Evolutionary conservation across 495 filamentous ascomycete genomes (phyloP).

Genomic region (Lepraria neglecta): DNA sequence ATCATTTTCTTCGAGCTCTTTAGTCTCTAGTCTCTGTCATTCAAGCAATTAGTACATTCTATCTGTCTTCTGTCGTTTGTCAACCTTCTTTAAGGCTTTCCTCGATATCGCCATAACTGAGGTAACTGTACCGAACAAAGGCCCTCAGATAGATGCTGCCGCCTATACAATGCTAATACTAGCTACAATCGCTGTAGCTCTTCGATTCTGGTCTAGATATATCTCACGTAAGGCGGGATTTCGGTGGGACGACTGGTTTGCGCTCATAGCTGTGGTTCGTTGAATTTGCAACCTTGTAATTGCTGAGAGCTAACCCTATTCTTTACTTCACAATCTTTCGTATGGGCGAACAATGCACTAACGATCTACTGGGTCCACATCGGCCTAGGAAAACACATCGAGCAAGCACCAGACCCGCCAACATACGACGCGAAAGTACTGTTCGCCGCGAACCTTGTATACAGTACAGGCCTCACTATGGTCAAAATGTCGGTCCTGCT

Average conservation of each 20-base stretch:
- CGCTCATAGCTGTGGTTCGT: not conserved
- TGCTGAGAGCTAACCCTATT: not conserved
- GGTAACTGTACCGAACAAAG: conserved; percentile 11
- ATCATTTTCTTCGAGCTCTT: too few relatives aligned
- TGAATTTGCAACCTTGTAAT: not conserved
- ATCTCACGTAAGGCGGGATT: not conserved
- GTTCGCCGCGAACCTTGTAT: not conserved
- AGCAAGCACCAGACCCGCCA: not conserved
- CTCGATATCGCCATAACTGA: conserved; percentile 5
- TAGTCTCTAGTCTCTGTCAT: too few relatives aligned
- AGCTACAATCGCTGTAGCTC: conserved; percentile 3
- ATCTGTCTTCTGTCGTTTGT: too few relatives aligned
- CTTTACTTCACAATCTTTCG: not conserved
- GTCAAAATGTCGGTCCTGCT: conserved; percentile 8
- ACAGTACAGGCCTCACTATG: conserved; percentile 2
- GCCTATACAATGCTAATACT: conserved; percentile 5
- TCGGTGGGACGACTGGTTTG: conserved; percentile 6
- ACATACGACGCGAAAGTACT: not conserved
- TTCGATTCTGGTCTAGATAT: conserved; percentile 1
- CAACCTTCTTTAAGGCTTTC: too few relatives aligned
- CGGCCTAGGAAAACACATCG: not conserved
- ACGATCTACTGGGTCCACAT: not conserved
- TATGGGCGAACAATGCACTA: not conserved
- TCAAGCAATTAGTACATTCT: too few relatives aligned
- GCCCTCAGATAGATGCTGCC: not conserved